Base-by-base conservation (phyloP, 345 rosid species). In the Crucihimalaya himalaica region DNA sequence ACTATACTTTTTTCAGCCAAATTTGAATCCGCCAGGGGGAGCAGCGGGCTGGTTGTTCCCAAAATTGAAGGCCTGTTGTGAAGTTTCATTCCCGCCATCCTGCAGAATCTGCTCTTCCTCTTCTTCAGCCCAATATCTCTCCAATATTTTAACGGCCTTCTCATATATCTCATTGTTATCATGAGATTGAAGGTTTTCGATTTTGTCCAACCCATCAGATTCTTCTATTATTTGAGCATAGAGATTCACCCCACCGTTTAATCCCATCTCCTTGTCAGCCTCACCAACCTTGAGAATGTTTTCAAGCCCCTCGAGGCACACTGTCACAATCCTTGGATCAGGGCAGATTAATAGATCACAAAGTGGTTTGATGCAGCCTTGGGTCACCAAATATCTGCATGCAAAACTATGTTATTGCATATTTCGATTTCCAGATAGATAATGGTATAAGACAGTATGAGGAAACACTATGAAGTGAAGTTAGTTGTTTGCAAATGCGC, bases 111-210 rank as follows among this genome's bases (percentile, higher is more conserved):
- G 83, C 10, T 82, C 87, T 39, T 82, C 93, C 16, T 80, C 94
- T 7, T 87, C 95, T 78, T 91, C 97, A 8, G 89, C 82, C 97
- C 97, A 89, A 66, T 84, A 89, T 79, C 83, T 86, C 78, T 91
- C 97, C 80, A 91, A 66, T 43, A 91, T 86, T 75, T 89, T 91
- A 67, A 91, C 91, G 3, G 92, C 87, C 70, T 91, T 91, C 71
- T 88, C 97, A 54, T 90, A 90, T 16, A 91, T 88, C 78, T 91
- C 94, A 2, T 87, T 82, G 87, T 91, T 91, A 80, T 91, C 92
- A 56, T 91, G 97, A 21, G 81, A 81, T 45, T 89, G 97, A 72
- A 91, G 86, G 68, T 84, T 84, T 76, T 91, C 95, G n/a, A 91
- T 68, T 79, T 91, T 91, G 71, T 88, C 97, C 48, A 85, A 71